These are phyloP conservation scores for Pythium pyrilobum DNA, from an alignment of 352 stramenopile species.

Conservation along the genomic window DNA sequence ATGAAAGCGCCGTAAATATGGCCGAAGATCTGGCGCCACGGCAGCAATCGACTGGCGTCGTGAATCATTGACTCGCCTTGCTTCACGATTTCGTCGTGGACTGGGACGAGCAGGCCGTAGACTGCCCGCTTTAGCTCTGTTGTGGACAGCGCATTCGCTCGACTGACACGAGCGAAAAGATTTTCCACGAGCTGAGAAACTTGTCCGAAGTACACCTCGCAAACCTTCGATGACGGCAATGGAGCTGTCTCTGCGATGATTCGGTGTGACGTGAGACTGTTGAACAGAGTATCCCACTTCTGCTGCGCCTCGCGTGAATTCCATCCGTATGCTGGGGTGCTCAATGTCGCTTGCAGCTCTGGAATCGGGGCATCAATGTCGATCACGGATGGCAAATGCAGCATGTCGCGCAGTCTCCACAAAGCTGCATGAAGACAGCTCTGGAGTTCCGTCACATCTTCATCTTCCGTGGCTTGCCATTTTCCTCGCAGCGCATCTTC, in stretches of 20 bases:
- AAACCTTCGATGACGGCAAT: slow-evolving; percentile 32
- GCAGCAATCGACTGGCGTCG: slow-evolving; percentile 21
- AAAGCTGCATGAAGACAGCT: slow-evolving; percentile 10
- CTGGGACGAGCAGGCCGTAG: slow-evolving; percentile 41
- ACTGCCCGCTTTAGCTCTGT: slow-evolving; percentile 61
- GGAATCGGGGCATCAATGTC: slow-evolving; percentile 25
- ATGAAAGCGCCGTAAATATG: slow-evolving; percentile 60
- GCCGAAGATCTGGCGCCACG: slow-evolving; percentile 53
- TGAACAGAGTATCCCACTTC: slow-evolving; percentile 13
- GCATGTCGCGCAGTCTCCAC: slow-evolving; percentile 17
- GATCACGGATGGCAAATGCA: slow-evolving; percentile 11
- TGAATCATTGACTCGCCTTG: slow-evolving; percentile 5
- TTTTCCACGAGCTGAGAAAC: slow-evolving; percentile 51
- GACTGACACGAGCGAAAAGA: slow-evolving; percentile 31
- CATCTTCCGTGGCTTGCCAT: not conserved
- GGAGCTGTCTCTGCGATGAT: not conserved
- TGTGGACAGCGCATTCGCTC: slow-evolving; percentile 27
- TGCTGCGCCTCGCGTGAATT: slow-evolving; percentile 29
- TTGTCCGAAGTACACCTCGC: slow-evolving; percentile 49
- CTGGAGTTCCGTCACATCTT: slow-evolving; percentile 9
- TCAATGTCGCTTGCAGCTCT: slow-evolving; percentile 38
- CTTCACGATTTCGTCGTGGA: slow-evolving; percentile 35
- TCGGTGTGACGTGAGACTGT: slow-evolving; percentile 6
- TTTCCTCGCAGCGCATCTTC: slow-evolving; percentile 4
- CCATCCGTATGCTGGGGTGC: slow-evolving; percentile 27